phyloP scores from a whole-genome alignment of 2,329 filamentous ascomycete species.

The Aspergillus candidus region DNA sequence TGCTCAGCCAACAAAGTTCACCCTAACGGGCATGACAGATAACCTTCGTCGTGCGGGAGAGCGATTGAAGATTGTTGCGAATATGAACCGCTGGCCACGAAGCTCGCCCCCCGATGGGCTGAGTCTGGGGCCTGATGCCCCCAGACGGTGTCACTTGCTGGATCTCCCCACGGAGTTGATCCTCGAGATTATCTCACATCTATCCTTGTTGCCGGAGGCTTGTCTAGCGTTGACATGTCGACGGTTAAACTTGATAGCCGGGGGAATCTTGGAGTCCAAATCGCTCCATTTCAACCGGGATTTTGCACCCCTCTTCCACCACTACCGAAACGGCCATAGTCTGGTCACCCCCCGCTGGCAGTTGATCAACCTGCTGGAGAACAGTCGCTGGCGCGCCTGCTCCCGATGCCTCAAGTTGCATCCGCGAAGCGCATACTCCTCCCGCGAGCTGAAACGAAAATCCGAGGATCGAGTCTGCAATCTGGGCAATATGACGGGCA shows the following conservation, averaged over 20 bases:
- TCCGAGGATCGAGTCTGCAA: slow-evolving; percentile 29
- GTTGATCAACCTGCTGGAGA: slow-evolving; percentile 31
- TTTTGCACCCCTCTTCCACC: slow-evolving; percentile 36
- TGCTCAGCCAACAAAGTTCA: slow-evolving; percentile 12
- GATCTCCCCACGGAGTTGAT: slow-evolving; percentile 35
- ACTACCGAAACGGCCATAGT: slow-evolving; percentile 34
- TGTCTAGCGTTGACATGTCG: slow-evolving; percentile 36
- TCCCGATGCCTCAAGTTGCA: slow-evolving; percentile 37
- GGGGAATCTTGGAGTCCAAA: slow-evolving; percentile 25
- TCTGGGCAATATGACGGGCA: slow-evolving; percentile 29
- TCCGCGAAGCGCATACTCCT: slow-evolving; percentile 27
- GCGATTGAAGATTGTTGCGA: slow-evolving; percentile 25
- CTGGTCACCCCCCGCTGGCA: slow-evolving; percentile 34
- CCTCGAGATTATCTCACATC: slow-evolving; percentile 32
- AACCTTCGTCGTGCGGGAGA: slow-evolving; percentile 25
- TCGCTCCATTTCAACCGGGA: slow-evolving; percentile 33
- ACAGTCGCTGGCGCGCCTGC: slow-evolving; percentile 30
- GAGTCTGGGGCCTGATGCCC: slow-evolving; percentile 10
- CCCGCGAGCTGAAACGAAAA: slow-evolving; percentile 29
- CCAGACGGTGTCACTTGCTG: slow-evolving; percentile 26
- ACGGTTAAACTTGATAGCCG: slow-evolving; percentile 30
- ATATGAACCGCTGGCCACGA: slow-evolving; percentile 23
- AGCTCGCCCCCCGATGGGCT: slow-evolving; percentile 10
- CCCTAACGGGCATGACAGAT: slow-evolving; percentile 21
- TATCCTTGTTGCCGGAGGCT: slow-evolving; percentile 30